Conservation (phyloP, 2,329 filamentous ascomycete genomes). For the Aotearoamyces nothofagi region DNA sequence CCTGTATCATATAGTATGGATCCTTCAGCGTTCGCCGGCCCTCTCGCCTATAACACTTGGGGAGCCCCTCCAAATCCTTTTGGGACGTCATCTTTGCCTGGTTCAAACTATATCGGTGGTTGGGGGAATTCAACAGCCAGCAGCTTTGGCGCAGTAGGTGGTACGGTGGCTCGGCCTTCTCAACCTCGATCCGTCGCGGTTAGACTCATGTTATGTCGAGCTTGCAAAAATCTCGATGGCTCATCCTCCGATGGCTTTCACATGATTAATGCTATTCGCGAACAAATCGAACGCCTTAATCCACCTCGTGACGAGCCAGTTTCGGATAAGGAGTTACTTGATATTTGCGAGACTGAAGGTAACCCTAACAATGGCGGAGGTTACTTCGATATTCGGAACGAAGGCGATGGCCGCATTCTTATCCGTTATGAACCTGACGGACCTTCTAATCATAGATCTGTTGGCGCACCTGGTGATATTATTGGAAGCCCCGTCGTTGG, state of each 20-base stretch:
- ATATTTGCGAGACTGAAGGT: constrained; percentile 78
- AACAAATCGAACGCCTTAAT: constrained; percentile 43
- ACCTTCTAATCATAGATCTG: constrained; percentile 23
- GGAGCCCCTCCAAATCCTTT: constrained; percentile 19
- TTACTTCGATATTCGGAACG: constrained; percentile 45
- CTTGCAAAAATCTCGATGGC: constrained; percentile 48
- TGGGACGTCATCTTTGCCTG: constrained; percentile 17
- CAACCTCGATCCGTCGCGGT: constrained; percentile 54
- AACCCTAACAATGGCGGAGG: constrained; percentile 78
- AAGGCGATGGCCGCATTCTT: constrained; percentile 10
- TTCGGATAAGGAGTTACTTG: constrained; percentile 54
- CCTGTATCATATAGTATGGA: constrained; percentile 19
- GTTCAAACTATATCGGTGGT: constrained; percentile 14
- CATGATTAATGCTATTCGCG: constrained; percentile 48
- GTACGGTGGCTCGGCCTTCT: constrained; percentile 25
- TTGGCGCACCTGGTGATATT: constrained; percentile 51
- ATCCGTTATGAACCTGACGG: constrained; percentile 42
- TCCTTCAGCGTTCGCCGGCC: constrained; percentile 12
- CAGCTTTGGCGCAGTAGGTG: constrained; percentile 30
- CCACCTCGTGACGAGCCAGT: constrained; percentile 30
- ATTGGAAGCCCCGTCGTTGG: constrained; percentile 49
- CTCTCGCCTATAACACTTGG: constrained; percentile 18
- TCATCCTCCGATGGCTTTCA: constrained; percentile 49
- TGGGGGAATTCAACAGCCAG: constrained; percentile 20
- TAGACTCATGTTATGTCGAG: constrained; percentile 60